Base-by-base conservation (phyloP, 164 flowering plant genomes). In the Piper longum region DNA sequence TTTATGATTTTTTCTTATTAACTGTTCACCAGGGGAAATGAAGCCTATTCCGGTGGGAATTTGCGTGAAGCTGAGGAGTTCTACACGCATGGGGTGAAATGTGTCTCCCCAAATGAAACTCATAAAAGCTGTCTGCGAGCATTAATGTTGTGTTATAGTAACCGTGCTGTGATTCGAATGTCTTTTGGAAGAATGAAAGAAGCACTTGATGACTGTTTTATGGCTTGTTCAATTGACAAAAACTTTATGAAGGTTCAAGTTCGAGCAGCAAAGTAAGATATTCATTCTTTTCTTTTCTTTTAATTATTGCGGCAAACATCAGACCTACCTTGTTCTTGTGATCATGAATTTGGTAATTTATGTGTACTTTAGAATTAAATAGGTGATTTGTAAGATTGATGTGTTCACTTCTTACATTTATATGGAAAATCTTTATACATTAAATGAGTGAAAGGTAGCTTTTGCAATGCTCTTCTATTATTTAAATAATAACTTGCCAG, bases 91-190 rank as follows among this genome's bases (percentile, higher is more conserved):
- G 97, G 99, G 41, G 75, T 91, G 66, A 82, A 76, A 66, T 80
- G 81, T 71, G 72, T 82, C 26, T 77, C 93, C 59, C 66, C 73
- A 63, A 74, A 59, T 61, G 93, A 84, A 72, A 70, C 76, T 60
- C 79, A 88, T 63, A 75, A 76, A 72, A 74, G 77, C 74, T 82
- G 83, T 64, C 73, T 80, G 42, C 80, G 81, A 76, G 80, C 93
- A 71, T 74, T 95, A 73, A 67, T 82, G 75, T 73, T 95, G 62
- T 95, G 99, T 79, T 91, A 88, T 67, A 91, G 96, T 76, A 95
- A 95, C 66, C 95, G 97, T 72, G 97, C 99, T 52, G 97, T 95
- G 57, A 73, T 90, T 44, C 74, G 88, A n/a, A 85, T 91, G 81
- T 67, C 88, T 70, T 81, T 81, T 70, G 90, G 87, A 66, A 87